phyloP scores from a whole-genome alignment of 352 stramenopile genomes.

The Phytophthora idaei region DNA sequence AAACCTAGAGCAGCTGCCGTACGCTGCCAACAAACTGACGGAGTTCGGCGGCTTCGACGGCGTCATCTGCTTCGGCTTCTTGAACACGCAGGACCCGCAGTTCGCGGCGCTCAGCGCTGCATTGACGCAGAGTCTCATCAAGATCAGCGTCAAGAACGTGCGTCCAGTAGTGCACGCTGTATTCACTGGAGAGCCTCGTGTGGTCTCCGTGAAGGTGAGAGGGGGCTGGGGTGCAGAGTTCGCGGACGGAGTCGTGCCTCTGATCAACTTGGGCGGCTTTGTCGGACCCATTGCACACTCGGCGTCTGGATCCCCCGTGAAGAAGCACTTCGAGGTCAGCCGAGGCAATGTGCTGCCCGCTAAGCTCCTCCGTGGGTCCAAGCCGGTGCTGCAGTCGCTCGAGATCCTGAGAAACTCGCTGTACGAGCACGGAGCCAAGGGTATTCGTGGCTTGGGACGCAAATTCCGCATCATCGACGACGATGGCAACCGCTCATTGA shows the following conservation, averaged over 20 bases:
- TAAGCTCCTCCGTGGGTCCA: slow-evolving; percentile 60
- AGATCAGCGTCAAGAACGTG: slow-evolving; percentile 84
- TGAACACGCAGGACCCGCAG: slow-evolving; percentile 69
- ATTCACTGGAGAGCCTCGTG: slow-evolving; percentile 80
- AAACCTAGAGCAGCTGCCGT: slow-evolving; percentile 74
- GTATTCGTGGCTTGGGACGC: slow-evolving; percentile 73
- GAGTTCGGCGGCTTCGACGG: slow-evolving; percentile 70
- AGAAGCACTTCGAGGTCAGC: slow-evolving; percentile 67
- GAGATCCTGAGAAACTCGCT: slow-evolving; percentile 69
- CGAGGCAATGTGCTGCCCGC: slow-evolving; percentile 74
- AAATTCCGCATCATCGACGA: slow-evolving; percentile 92
- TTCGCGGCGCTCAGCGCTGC: slow-evolving; percentile 62
- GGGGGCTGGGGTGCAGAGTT: slow-evolving; percentile 74
- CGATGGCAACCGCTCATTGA: slow-evolving; percentile 82
- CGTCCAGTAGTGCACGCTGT: slow-evolving; percentile 79
- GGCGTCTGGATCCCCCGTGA: slow-evolving; percentile 47
- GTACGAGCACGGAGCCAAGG: slow-evolving; percentile 78
- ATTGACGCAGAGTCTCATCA: slow-evolving; percentile 78
- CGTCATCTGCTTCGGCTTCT: slow-evolving; percentile 80
- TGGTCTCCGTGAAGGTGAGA: slow-evolving; percentile 77
- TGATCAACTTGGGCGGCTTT: slow-evolving; percentile 79
- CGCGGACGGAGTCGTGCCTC: slow-evolving; percentile 54
- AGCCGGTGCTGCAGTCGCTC: slow-evolving; percentile 64
- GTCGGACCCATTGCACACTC: slow-evolving; percentile 45
- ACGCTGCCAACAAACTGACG: slow-evolving; percentile 84